A percentile compares a stretch with the other conserved stretches of the same genome.
These are phyloP conservation scores for Strobilomyces dryophilus DNA, from an alignment of 768 basidiomycete genomes.

Conservation along the genomic window DNA sequence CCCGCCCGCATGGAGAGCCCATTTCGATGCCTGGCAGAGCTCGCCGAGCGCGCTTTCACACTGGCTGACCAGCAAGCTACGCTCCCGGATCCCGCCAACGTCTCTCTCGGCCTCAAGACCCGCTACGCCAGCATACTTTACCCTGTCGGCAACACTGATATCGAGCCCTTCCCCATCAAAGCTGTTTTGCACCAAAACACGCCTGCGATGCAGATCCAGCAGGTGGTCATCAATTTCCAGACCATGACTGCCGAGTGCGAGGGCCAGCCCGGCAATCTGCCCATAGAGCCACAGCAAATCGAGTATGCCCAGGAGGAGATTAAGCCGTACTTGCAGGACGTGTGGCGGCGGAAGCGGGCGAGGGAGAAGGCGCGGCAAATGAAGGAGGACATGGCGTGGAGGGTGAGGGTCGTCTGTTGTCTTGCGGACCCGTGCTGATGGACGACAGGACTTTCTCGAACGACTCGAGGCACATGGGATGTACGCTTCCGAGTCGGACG, in stretches of 20 bases:
- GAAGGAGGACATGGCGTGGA: constrained; percentile 10
- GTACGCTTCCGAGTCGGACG: neutral
- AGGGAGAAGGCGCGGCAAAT: constrained; percentile 1
- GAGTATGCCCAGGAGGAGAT: constrained; percentile 14
- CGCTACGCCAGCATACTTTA: constrained; percentile 18
- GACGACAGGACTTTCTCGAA: constrained; percentile 8
- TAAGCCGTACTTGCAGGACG: constrained; percentile 9
- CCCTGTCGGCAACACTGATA: constrained; percentile 1
- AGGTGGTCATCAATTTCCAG: constrained; percentile 17
- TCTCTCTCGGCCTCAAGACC: neutral
- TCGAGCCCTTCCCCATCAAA: constrained; percentile 7
- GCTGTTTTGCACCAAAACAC: constrained; percentile 13
- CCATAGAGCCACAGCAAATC: constrained; percentile 17
- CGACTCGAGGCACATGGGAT: constrained; percentile 12
- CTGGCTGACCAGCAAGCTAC: constrained; percentile 6
- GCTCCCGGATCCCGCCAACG: neutral
- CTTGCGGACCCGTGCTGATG: neutral
- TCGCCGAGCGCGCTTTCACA: constrained; percentile 18
- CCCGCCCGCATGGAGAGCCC: neutral
- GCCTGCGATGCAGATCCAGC: constrained; percentile 4
- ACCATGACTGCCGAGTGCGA: constrained; percentile 13
- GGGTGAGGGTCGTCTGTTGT: neutral
- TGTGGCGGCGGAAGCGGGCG: constrained; percentile 7
- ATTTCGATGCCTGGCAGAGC: constrained; percentile 14
- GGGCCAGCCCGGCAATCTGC: constrained; percentile 11